Percentiles rank a stretch among this genome's conserved stretches.
Evolutionary conservation across 2,329 filamentous ascomycete species (phyloP).

Genomic region (Aspergillus melleus): DNA sequence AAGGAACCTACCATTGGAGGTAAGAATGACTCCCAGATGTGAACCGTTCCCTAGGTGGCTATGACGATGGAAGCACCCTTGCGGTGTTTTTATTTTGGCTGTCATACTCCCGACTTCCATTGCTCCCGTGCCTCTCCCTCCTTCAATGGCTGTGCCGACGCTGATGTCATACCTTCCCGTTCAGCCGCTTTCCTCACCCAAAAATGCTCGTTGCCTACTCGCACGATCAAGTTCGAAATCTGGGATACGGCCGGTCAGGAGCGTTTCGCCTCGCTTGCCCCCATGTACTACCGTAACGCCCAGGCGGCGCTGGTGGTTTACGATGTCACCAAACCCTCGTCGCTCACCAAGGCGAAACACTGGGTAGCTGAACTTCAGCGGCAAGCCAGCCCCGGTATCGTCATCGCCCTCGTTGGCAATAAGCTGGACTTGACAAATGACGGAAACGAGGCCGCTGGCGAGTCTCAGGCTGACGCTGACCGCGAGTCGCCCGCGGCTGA

Average conservation of each 20-base stretch:
- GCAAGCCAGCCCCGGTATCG: conserved; percentile 92
- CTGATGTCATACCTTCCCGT: conserved; percentile 16
- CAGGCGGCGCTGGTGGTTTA: conserved; percentile 97
- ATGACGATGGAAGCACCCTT: not conserved
- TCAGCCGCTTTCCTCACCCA: conserved; percentile 95
- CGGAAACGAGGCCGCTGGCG: conserved; percentile 47
- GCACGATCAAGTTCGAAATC: conserved; percentile 79
- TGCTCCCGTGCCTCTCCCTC: not conserved
- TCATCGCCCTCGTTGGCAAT: conserved; percentile 96
- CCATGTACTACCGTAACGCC: conserved; percentile 99
- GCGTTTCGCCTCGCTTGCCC: conserved; percentile 91
- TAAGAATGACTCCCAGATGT: conserved; percentile 42
- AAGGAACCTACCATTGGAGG: conserved; percentile 99
- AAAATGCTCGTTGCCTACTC: conserved; percentile 92
- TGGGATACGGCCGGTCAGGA: conserved; percentile 99
- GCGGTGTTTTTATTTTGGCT: not conserved
- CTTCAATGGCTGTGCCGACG: not conserved
- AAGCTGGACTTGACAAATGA: conserved; percentile 82
- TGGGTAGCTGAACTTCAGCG: conserved; percentile 98
- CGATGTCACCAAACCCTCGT: conserved; percentile 95
- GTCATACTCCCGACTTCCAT: not conserved
- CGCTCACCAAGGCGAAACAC: conserved; percentile 94
- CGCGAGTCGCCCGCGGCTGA: conserved; percentile 33
- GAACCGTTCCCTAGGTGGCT: not conserved
- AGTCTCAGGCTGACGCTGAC: conserved; percentile 36